Conservation (phyloP, 495 filamentous ascomycete genomes). For the Lepraria neglecta region DNA sequence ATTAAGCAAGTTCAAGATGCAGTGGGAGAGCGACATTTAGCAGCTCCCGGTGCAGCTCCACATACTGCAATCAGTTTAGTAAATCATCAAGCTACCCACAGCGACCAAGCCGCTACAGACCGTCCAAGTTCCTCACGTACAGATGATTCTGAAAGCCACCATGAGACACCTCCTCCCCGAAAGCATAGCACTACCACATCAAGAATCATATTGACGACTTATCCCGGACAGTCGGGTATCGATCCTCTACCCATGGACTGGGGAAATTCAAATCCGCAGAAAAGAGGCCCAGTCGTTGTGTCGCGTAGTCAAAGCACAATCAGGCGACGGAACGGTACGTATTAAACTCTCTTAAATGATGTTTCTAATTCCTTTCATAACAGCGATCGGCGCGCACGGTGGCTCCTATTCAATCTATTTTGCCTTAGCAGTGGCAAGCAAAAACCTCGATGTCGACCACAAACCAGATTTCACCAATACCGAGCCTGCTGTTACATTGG, state of each 20-base stretch:
- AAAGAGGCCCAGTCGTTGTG: constrained; percentile 86
- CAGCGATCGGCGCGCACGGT: constrained; percentile 74
- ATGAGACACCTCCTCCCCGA: constrained; percentile 14
- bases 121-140: background rate
- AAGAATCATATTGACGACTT: constrained; percentile 76
- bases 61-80: background rate
- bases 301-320: constrained; percentile 69
- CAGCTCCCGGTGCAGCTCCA: background rate
- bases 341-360: background rate
- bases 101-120: background rate
- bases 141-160: background rate
- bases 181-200: constrained; percentile 37
- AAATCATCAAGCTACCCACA: background rate
- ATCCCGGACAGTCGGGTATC: constrained; percentile 90
- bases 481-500: constrained; percentile 80
- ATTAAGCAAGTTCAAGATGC: constrained; percentile 49
- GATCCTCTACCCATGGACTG: constrained; percentile 83
- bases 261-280: constrained; percentile 68
- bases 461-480: constrained; percentile 92
- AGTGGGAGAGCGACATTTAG: background rate
- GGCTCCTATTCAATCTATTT: constrained; percentile 98
- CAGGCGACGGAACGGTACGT: constrained; percentile 76
- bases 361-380: constrained; percentile 21
- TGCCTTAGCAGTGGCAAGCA: constrained; percentile 85
- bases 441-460: constrained; percentile 77